Conservation (phyloP, 2,329 filamentous ascomycete species). For the Diaporthe citriasiana region DNA sequence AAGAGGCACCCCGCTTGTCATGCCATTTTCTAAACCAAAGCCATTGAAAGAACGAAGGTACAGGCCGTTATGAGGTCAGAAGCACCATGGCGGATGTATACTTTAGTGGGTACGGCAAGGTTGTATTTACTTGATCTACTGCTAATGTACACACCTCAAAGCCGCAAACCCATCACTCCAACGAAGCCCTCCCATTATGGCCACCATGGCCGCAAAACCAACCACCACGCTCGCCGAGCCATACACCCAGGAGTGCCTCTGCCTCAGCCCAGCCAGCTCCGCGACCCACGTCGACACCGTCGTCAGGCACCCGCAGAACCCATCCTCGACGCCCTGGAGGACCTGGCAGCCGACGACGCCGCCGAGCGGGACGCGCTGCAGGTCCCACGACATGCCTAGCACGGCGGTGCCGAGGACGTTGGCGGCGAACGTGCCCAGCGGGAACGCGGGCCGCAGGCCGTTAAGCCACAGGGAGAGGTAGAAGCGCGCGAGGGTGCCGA, state of each 20-base stretch:
- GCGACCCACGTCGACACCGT: slow-evolving; percentile 77
- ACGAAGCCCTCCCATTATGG: slow-evolving; percentile 80
- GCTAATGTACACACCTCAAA: slow-evolving; percentile 55
- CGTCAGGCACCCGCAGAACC: slow-evolving; percentile 77
- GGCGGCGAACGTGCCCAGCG: slow-evolving; percentile 86
- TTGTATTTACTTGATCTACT: not conserved
- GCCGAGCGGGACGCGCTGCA: slow-evolving; percentile 75
- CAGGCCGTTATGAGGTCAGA: too few relatives aligned
- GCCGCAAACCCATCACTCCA: slow-evolving; percentile 74
- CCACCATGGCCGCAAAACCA: slow-evolving; percentile 72
- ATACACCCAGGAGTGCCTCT: slow-evolving; percentile 75
- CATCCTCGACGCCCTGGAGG: slow-evolving; percentile 74
- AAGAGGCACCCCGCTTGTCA: too few relatives aligned
- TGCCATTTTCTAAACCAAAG: too few relatives aligned
- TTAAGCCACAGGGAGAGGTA: slow-evolving; percentile 82
- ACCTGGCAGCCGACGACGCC: slow-evolving; percentile 73
- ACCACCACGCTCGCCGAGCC: slow-evolving; percentile 71
- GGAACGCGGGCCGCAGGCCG: slow-evolving; percentile 74
- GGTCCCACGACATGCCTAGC: slow-evolving; percentile 82
- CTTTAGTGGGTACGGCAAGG: not conserved
- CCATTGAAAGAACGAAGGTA: too few relatives aligned
- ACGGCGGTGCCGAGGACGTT: slow-evolving; percentile 85
- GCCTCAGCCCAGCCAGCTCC: slow-evolving; percentile 68
- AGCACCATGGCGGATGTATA: not conserved
- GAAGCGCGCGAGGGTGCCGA: slow-evolving; percentile 83